These are phyloP conservation scores for Amesomyces nigricolor DNA, from an alignment of 2,329 filamentous ascomycete species.

Conservation along the genomic window DNA sequence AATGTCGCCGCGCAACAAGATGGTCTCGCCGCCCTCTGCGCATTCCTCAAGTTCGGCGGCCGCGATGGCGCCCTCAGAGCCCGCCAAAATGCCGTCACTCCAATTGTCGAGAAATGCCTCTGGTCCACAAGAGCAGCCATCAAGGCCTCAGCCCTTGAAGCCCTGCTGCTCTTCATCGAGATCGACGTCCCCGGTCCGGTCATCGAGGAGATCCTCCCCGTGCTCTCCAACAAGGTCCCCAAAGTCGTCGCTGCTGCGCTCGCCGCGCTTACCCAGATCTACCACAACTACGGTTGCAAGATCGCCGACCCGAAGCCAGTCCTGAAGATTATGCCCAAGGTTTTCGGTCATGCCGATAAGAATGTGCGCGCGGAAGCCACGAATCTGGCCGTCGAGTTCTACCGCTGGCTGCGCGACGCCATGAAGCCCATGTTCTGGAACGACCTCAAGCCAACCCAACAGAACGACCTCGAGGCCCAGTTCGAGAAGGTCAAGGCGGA, in stretches of 20 bases:
- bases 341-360: constrained; percentile 94
- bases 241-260: constrained; percentile 74
- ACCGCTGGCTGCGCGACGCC: constrained; percentile 92
- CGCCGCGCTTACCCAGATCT: constrained; percentile 72
- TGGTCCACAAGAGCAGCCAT: constrained; percentile 81
- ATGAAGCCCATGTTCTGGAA: constrained; percentile 99
- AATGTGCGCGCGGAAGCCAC: constrained; percentile 94
- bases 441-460: constrained; percentile 91
- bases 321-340: constrained; percentile 82
- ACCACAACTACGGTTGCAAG: constrained; percentile 93
- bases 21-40: constrained; percentile 77
- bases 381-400: constrained; percentile 85
- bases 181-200: constrained; percentile 79
- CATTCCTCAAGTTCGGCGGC: constrained; percentile 88
- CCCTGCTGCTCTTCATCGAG: constrained; percentile 82
- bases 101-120: constrained; percentile 87
- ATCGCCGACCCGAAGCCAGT: constrained; percentile 88
- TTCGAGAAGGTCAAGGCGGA: constrained; percentile 93
- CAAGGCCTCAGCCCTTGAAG: constrained; percentile 81
- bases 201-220: constrained; percentile 82
- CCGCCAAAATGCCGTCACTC: constrained; percentile 64
- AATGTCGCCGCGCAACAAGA: constrained; percentile 97
- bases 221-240: constrained; percentile 80
- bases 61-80: constrained; percentile 73
- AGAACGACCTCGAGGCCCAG: constrained; percentile 85